A percentile compares a stretch with the other conserved stretches of the same genome.
Conservation (phyloP, 2,329 filamentous ascomycete species). For the Monilinia polystroma region DNA sequence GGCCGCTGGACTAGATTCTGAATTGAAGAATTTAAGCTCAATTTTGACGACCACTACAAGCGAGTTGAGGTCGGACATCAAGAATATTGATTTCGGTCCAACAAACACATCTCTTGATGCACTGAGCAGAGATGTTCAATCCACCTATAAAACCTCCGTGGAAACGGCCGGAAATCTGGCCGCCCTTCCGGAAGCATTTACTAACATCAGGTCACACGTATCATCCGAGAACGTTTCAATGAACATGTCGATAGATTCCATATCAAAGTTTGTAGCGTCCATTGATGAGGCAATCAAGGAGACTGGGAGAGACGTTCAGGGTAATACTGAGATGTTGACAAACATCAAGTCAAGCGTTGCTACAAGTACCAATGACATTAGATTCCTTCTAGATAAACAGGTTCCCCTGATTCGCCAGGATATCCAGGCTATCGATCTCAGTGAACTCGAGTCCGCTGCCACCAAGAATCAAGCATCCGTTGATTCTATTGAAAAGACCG, state of each 20-base stretch:
- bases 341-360: conserved; percentile 24
- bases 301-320: conserved; percentile 24
- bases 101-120: conserved; percentile 24
- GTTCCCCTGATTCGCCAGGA: conserved; percentile 26
- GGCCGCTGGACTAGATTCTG: conserved; percentile 24
- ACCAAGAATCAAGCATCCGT: conserved; percentile 20
- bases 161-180: conserved; percentile 7
- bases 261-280: conserved; percentile 23
- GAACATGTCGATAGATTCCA: conserved; percentile 22
- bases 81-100: conserved; percentile 24
- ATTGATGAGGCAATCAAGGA: conserved; percentile 24
- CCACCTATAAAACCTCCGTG: conserved; percentile 13
- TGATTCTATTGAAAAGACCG: conserved; percentile 22
- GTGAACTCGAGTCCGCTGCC: conserved; percentile 17
- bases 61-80: conserved; percentile 24
- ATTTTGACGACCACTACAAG: conserved; percentile 23
- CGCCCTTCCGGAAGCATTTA: conserved; percentile 24
- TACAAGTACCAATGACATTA: conserved; percentile 25
- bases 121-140: conserved; percentile 25
- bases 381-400: conserved; percentile 24
- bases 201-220: conserved; percentile 24
- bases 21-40: conserved; percentile 24
- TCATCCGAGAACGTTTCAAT: conserved; percentile 22
- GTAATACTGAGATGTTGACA: conserved; percentile 24
- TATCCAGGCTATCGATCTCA: conserved; percentile 25